Evolutionary conservation across 805 yeast genomes (phyloP), one percentile per base, ranked within the genome.

Genomic region (Kluyveromyces siamensis): DNA sequence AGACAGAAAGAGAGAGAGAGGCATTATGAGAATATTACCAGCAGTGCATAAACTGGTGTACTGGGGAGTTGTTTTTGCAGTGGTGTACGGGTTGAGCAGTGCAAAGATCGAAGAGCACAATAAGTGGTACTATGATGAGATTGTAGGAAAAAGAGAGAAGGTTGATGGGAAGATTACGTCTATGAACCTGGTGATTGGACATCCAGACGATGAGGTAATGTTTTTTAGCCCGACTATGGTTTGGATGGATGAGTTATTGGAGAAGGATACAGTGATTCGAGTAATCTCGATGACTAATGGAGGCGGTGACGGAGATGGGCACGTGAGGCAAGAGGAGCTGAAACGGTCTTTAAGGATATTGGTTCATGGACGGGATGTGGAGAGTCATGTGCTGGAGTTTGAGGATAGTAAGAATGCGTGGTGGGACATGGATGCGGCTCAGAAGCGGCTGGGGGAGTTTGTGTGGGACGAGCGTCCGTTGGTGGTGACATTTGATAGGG

Each of bases 171-270:
- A 33, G 21, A 30, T 50, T 17, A 27, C 41, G 2, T 45, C 52
- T 2, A 69, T 79, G 1, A 75, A 72, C 54, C 69, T 83, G 42
- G 68, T 91, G 11, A 82, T 89, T 39, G 96, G 96, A 0, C 99
- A 93, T 66, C 99, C 99, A 0, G 99, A 93, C 66, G 99, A 93
- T 65, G 99, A 93, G 67, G 90, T 88, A 46, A 93, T 93, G 99
- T 93, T 93, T 66, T 93, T 93, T 59, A 80, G 88, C 1, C 99
- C 99, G 0, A 72, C 63, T 10, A 44, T 65, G 18, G 41, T 62
- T 30, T 59, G 61, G 33, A 48, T 63, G 37, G 51, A 63, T 46
- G 39, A 36, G 2, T 18, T 46, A 18, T 45, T 60, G 18, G 52
- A 56, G 1, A 9, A 27, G 4, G n/a, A 45, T 27, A 47, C 61